Evolutionary conservation across 768 basidiomycete species (phyloP), one percentile per base, ranked within the genome.

Genomic region (Rhizopogon salebrosus): DNA sequence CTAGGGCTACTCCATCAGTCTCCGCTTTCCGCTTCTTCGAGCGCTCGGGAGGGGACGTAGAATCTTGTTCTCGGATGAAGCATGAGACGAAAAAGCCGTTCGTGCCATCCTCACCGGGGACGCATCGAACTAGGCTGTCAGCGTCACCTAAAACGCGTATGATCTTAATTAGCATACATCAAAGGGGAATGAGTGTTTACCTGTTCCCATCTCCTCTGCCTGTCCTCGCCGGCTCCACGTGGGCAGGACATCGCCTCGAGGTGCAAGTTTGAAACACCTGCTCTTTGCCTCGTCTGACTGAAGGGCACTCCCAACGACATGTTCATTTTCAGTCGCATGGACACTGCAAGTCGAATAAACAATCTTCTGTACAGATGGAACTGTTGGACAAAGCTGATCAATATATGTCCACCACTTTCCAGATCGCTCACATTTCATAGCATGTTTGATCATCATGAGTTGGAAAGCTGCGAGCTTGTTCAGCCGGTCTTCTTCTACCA

Each of bases 1-100:
- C 34, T 14, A 27, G 34, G 41, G 13, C 48, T 4, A 41, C 24
- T 7, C 61, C 29, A 52, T 60, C 48, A 60, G 60, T 46, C 58
- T 70, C 53, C 70, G 69, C 56, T 65, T 70, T 43, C 57, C 62
- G 42, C 49, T 50, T 60, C 43, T 40, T 54, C 41, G 51, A 46
- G 36, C 50, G 18, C 7, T 26, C 31, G 41, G 36, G 52, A 37
- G 31, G 3, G 6, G 18, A 27, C 16, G 16, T 6, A 46, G 3
- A 31, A 18, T 23, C 14, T 11, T 22, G 26, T 7, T 27, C 42
- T 3, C 56, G 60, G 36, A 92, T 73, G 65, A 98, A 94, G 67
- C 89, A 97, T n/a, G 91, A 85, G 22, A 99, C 95, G 61, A 99
- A 99, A 74, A 99, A 99, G 0, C 97, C 97, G 62, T 98, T 98